Conservation (phyloP, 73 alveolate genomes). For the Uronychia setigera region DNA sequence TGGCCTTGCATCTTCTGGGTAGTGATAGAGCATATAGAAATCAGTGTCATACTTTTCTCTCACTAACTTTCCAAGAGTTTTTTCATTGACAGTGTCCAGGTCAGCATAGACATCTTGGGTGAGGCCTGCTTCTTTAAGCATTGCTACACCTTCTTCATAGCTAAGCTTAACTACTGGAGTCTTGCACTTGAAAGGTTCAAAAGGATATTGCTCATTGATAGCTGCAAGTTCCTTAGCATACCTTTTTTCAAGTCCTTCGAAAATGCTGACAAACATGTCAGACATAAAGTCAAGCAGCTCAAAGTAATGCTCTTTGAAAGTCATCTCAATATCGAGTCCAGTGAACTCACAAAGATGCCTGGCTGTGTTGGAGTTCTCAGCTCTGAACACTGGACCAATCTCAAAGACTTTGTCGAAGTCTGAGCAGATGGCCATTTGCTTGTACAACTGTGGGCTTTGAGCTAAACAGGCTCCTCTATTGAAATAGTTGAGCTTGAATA, state of each 20-base stretch:
- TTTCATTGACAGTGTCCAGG: conserved; percentile 92
- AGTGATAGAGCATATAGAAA: conserved; percentile 95
- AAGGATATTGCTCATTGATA: conserved; percentile 91
- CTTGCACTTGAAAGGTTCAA: conserved; percentile 91
- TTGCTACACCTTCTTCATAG: conserved; percentile 91
- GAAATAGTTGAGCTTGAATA: conserved; percentile 95
- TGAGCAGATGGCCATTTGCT: conserved; percentile 98
- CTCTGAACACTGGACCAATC: conserved; percentile 99
- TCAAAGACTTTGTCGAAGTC: conserved; percentile 98
- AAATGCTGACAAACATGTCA: conserved; percentile 86
- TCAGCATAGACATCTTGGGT: conserved; percentile 86
- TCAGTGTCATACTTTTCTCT: conserved; percentile 97
- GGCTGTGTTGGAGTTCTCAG: conserved; percentile 97
- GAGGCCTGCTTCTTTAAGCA: conserved; percentile 90
- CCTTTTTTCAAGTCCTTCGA: conserved; percentile 87
- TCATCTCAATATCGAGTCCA: conserved; percentile 99
- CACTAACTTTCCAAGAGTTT: conserved; percentile 93
- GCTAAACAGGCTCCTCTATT: conserved; percentile 98
- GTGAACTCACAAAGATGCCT: conserved; percentile 99
- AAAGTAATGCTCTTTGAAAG: conserved; percentile 95
- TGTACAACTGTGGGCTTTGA: conserved; percentile 99
- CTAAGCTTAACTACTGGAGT: conserved; percentile 85
- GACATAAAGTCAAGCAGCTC: conserved; percentile 96
- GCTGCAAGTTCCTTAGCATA: conserved; percentile 85
- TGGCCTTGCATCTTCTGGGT: conserved; percentile 98